Conservation (phyloP, 2,329 filamentous ascomycete species). For the Zasmidium citrigriseum region DNA sequence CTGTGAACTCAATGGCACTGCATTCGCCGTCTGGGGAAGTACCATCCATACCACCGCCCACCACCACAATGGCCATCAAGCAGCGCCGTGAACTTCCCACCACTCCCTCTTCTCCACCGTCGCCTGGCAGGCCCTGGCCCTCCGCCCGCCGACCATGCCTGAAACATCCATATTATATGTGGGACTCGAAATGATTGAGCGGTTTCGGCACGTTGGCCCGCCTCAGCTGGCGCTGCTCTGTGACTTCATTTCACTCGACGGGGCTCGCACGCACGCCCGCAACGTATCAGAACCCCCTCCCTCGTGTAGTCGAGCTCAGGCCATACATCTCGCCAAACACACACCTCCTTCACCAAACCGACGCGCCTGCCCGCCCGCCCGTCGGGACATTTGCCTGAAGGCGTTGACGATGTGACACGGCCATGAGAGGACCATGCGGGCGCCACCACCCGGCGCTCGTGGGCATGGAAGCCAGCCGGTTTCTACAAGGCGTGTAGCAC, state of each 20-base stretch:
- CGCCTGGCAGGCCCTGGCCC: not conserved
- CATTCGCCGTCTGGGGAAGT: no score
- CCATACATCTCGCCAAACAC: not conserved
- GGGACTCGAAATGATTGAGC: not conserved
- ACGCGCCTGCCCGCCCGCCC: not conserved
- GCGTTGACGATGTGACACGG: not conserved
- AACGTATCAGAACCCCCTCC: no score
- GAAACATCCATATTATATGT: not conserved
- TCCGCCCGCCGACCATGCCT: not conserved
- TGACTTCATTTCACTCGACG: not conserved
- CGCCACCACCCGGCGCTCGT: constrained; percentile 6
- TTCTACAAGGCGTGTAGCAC: constrained; percentile 4
- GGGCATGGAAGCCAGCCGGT: not conserved
- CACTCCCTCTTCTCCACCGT: no score
- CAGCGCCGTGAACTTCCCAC: no score
- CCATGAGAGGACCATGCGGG: constrained; percentile 11
- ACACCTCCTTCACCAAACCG: not conserved
- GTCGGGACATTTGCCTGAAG: constrained; percentile 6
- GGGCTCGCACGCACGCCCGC: no score
- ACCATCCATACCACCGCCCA: no score
- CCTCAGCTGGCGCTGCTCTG: not conserved
- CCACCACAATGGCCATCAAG: no score
- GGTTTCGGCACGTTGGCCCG: not conserved
- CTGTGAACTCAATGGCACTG: no score
- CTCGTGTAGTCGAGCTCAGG: no score